Conservation (phyloP, 2,329 filamentous ascomycete species). For the Blumeria graminis region DNA sequence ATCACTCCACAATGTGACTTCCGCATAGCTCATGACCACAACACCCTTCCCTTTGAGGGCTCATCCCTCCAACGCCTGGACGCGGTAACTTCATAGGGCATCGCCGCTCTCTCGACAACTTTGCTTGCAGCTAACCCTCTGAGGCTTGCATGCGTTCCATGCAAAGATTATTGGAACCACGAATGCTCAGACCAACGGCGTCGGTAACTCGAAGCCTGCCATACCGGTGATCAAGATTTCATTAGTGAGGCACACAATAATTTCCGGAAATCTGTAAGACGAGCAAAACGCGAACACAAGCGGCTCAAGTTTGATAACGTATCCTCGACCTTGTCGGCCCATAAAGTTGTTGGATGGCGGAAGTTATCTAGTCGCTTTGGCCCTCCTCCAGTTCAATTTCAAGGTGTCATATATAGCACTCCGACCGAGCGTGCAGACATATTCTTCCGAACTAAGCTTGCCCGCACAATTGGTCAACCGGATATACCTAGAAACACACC, state of each 20-base stretch:
- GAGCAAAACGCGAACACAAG: neutral
- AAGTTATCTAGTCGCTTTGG: neutral
- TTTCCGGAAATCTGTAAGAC: neutral
- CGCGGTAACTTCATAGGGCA: neutral
- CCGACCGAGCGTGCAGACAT: neutral
- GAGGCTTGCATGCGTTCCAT: neutral
- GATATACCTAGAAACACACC: neutral
- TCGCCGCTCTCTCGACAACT: neutral
- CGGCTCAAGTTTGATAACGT: neutral
- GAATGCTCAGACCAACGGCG: neutral
- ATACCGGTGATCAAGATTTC: neutral
- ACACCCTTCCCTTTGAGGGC: no score
- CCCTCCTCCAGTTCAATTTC: neutral
- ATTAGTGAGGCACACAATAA: neutral
- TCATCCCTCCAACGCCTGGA: neutral
- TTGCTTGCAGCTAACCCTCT: neutral
- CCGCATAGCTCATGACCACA: no score
- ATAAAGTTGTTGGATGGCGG: neutral
- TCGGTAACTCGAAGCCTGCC: neutral
- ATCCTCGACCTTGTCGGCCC: neutral
- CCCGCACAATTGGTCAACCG: neutral
- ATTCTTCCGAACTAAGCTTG: neutral
- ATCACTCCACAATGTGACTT: no score
- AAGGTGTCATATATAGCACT: neutral
- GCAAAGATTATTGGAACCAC: neutral